A percentile compares a stretch with the other conserved stretches of the same genome.
phyloP scores from a whole-genome alignment of 2,329 filamentous ascomycete species.

The Penicillium sp. region DNA sequence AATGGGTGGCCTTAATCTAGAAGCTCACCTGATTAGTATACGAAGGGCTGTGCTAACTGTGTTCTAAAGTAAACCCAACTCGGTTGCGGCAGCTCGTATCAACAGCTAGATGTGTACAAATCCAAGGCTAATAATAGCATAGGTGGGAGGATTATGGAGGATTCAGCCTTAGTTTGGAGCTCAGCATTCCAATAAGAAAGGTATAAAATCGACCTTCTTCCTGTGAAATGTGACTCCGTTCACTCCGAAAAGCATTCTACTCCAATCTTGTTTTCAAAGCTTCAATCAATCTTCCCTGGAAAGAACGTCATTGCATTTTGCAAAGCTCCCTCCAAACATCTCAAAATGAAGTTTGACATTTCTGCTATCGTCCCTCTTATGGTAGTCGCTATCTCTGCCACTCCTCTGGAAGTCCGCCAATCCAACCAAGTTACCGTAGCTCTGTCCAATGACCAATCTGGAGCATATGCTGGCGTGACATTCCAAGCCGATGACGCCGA shows the following conservation, averaged over 20 bases:
- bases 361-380: conserved; percentile 33
- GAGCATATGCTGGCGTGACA: conserved; percentile 6
- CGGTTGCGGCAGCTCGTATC: neutral
- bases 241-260: neutral
- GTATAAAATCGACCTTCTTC: neutral
- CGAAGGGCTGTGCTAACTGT: neutral
- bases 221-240: neutral
- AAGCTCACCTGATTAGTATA: neutral
- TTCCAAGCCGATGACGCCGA: conserved; percentile 11
- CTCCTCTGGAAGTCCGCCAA: conserved; percentile 7
- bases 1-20: neutral
- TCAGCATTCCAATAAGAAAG: neutral
- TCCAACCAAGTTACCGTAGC: conserved; percentile 5
- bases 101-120: neutral
- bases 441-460: conserved; percentile 17
- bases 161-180: too few relatives aligned
- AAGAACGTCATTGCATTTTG: neutral
- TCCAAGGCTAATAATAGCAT: neutral
- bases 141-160: neutral
- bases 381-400: conserved; percentile 4
- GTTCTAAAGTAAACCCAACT: neutral
- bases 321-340: neutral
- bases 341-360: conserved; percentile 10
- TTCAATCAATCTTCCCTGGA: neutral
- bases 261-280: neutral